A percentile compares a stretch with the other conserved stretches of the same genome.
These are phyloP conservation scores for Macrocybe gigantea DNA, from an alignment of 768 basidiomycete species.

Conservation along the genomic window DNA sequence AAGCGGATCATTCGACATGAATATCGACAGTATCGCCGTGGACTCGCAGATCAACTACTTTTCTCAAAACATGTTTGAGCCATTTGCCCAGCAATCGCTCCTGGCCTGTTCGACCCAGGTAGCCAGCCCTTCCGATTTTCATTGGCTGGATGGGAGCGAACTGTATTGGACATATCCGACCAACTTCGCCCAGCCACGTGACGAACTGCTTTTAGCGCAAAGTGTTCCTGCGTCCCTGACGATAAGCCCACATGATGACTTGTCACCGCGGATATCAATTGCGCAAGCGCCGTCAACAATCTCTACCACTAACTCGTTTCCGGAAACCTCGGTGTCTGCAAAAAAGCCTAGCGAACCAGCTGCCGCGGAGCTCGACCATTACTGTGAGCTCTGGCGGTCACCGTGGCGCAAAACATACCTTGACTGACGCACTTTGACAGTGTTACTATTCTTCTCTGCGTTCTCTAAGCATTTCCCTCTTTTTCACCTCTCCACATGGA, in stretches of 20 bases:
- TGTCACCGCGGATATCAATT: constrained; percentile 13
- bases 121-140: constrained; percentile 20
- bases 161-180: constrained; percentile 13
- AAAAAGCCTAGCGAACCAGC: constrained; percentile 20
- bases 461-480: constrained; percentile 51
- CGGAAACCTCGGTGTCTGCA: constrained; percentile 24
- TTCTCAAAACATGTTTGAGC: constrained; percentile 28
- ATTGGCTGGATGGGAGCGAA: constrained; percentile 32
- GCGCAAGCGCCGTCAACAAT: constrained; percentile 4
- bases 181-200: constrained; percentile 7
- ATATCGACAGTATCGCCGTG: constrained; percentile 23
- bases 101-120: constrained; percentile 18
- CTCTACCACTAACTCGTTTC: constrained; percentile 5
- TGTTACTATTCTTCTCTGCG: constrained; percentile 49
- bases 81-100: constrained; percentile 26
- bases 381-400: constrained; percentile 37
- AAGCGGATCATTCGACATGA: constrained; percentile 23
- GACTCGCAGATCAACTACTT: constrained; percentile 28
- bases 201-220: too few species aligned
- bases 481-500: constrained; percentile 52
- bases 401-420: neutral
- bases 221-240: neutral
- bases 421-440: constrained; percentile 17
- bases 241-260: neutral
- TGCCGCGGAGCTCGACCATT: constrained; percentile 47